Conservation (phyloP, 805 yeast species). For the Danielia reshetovae region DNA sequence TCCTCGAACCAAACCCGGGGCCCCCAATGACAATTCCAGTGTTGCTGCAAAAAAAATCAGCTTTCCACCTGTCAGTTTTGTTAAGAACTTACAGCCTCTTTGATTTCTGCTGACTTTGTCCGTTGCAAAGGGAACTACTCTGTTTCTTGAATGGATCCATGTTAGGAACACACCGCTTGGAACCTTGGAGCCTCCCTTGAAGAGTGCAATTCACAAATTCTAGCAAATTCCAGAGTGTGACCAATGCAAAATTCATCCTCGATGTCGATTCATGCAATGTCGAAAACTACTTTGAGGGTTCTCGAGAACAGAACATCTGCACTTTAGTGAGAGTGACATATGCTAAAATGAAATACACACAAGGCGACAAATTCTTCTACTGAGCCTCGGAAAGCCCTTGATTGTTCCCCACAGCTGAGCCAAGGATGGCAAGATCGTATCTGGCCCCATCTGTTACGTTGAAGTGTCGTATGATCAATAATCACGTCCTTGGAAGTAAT, state of each 20-base stretch:
- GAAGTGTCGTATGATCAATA: no score
- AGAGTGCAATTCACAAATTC: conserved; percentile 11
- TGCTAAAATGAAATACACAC: no score
- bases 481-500: no score
- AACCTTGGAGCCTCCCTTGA: conserved; percentile 33
- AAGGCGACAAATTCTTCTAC: no score
- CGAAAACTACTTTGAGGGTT: no score
- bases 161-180: conserved; percentile 16
- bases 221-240: conserved; percentile 16
- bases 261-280: conserved; percentile 6
- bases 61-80: conserved; percentile 21
- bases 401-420: no score
- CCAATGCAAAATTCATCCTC: conserved; percentile 9
- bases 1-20: conserved; percentile 29
- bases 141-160: conserved; percentile 25
- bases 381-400: no score
- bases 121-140: conserved; percentile 24
- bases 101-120: conserved; percentile 23
- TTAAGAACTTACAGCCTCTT: conserved; percentile 14
- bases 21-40: conserved; percentile 34
- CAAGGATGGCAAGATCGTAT: no score
- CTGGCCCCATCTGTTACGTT: no score
- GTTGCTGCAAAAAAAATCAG: conserved; percentile 37
- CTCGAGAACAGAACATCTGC: no score
- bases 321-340: no score